Evolutionary conservation across 768 basidiomycete genomes (phyloP).

Genomic region (Auricularia heimuer): DNA sequence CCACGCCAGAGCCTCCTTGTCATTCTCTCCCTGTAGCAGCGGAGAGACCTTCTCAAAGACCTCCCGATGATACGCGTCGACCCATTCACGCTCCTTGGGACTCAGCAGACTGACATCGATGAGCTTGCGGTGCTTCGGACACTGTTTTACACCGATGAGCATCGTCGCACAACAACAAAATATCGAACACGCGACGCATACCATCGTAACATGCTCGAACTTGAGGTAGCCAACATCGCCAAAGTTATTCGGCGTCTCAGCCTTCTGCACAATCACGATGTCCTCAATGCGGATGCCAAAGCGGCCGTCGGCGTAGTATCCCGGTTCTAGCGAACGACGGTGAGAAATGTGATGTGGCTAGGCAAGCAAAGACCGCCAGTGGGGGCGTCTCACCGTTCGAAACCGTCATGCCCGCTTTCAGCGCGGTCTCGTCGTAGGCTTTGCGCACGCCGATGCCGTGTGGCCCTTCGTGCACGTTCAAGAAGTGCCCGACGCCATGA

Average conservation of each 20-base stretch:
- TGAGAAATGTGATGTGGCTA: not conserved
- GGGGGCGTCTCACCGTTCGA: slow-evolving; percentile 50
- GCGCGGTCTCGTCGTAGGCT: slow-evolving; percentile 57
- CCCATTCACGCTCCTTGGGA: slow-evolving; percentile 64
- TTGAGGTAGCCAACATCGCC: slow-evolving; percentile 76
- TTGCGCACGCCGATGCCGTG: slow-evolving; percentile 42
- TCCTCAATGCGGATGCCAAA: slow-evolving; percentile 94
- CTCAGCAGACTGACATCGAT: slow-evolving; percentile 55
- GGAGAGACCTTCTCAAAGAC: slow-evolving; percentile 64
- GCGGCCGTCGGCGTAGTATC: slow-evolving; percentile 82
- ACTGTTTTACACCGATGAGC: slow-evolving; percentile 26
- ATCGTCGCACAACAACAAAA: too few relatives aligned
- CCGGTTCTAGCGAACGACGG: slow-evolving; percentile 49
- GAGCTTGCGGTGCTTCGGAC: slow-evolving; percentile 81
- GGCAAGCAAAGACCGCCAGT: not conserved
- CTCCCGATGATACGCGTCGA: slow-evolving; percentile 77
- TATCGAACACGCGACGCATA: slow-evolving; percentile 19
- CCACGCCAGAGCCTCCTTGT: slow-evolving; percentile 52
- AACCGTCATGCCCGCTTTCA: slow-evolving; percentile 82
- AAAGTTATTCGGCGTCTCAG: slow-evolving; percentile 64
- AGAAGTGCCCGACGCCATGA: slow-evolving; percentile 88
- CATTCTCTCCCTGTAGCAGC: slow-evolving; percentile 42
- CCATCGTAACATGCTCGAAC: slow-evolving; percentile 84
- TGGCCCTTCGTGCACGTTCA: slow-evolving; percentile 90
- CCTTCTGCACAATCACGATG: slow-evolving; percentile 67